These are phyloP conservation scores for Berkeleyomyces basicola DNA, from an alignment of 2,329 filamentous ascomycete genomes.

Conservation along the genomic window DNA sequence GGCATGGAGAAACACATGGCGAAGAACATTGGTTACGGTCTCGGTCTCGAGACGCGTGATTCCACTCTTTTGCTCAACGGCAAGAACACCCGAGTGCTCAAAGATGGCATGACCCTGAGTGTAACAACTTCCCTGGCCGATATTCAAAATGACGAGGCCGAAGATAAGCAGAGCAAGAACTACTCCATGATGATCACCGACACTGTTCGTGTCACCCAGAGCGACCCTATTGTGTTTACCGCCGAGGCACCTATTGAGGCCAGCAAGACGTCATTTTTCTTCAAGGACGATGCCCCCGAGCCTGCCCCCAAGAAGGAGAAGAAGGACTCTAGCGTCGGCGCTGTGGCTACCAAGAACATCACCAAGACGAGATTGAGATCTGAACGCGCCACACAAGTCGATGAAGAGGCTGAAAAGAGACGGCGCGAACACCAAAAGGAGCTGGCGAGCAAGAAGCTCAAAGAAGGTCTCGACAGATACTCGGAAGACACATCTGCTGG, in stretches of 20 bases:
- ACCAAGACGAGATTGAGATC: conserved; percentile 84
- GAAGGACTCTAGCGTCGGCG: conserved; percentile 65
- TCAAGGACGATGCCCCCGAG: conserved; percentile 85
- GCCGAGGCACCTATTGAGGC: conserved; percentile 81
- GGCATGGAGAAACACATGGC: conserved; percentile 90
- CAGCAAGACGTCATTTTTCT: conserved; percentile 94
- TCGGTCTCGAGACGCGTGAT: conserved; percentile 85
- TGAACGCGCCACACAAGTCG: conserved; percentile 71
- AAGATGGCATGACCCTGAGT: conserved; percentile 93
- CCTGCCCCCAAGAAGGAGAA: conserved; percentile 82
- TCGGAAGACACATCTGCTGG: conserved; percentile 69
- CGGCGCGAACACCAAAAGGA: conserved; percentile 88
- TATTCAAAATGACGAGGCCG: conserved; percentile 68
- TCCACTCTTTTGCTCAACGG: conserved; percentile 66
- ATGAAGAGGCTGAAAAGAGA: conserved; percentile 76
- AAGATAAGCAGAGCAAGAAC: conserved; percentile 74
- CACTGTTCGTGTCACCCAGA: conserved; percentile 70
- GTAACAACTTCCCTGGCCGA: conserved; percentile 83
- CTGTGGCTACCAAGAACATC: conserved; percentile 87
- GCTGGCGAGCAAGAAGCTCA: conserved; percentile 70
- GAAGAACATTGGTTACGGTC: conserved; percentile 79
- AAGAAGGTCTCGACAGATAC: conserved; percentile 71
- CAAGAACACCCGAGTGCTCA: conserved; percentile 69
- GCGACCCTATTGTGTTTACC: conserved; percentile 79
- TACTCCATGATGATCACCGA: conserved; percentile 88